phyloP scores from a whole-genome alignment of 495 filamentous ascomycete species.

The Margaritispora aquatica region DNA sequence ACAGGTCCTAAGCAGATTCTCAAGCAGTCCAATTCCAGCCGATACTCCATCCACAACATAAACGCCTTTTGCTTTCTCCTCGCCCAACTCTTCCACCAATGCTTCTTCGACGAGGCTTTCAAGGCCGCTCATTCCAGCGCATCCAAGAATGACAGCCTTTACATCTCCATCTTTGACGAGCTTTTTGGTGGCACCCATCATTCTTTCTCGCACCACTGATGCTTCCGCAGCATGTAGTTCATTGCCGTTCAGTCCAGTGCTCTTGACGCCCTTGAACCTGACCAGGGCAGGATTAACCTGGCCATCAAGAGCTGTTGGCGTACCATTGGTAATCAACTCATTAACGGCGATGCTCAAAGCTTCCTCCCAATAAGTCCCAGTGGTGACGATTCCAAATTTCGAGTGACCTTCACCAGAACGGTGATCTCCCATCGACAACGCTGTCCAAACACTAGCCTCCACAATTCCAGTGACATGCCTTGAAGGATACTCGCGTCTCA shows the following conservation, averaged over 20 bases:
- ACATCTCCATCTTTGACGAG: slow-evolving; percentile 54
- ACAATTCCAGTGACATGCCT: slow-evolving; percentile 75
- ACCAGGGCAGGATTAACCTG: not conserved
- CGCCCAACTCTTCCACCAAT: slow-evolving; percentile 57
- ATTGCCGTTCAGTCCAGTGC: slow-evolving; percentile 73
- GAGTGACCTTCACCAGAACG: not conserved
- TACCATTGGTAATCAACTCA: slow-evolving; percentile 39
- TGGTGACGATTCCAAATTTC: slow-evolving; percentile 85
- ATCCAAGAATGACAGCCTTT: slow-evolving; percentile 66
- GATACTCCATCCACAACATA: slow-evolving; percentile 80
- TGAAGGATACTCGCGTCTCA: slow-evolving; percentile 35
- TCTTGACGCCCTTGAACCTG: slow-evolving; percentile 72
- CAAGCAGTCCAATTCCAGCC: slow-evolving; percentile 66
- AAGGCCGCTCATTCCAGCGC: slow-evolving; percentile 91
- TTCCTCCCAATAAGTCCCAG: slow-evolving; percentile 74
- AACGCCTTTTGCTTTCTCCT: slow-evolving; percentile 50
- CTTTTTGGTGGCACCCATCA: slow-evolving; percentile 62
- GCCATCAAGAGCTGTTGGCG: not conserved
- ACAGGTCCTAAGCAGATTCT: slow-evolving; percentile 39
- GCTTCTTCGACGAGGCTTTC: slow-evolving; percentile 70
- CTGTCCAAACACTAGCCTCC: slow-evolving; percentile 64
- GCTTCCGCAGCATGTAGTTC: slow-evolving; percentile 66
- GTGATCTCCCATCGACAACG: slow-evolving; percentile 32
- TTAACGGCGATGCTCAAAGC: slow-evolving; percentile 60
- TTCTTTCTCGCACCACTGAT: slow-evolving; percentile 56